Evolutionary conservation across 2,329 filamentous ascomycete species (phyloP).

Genomic region (Drechslerella coelobrocha): DNA sequence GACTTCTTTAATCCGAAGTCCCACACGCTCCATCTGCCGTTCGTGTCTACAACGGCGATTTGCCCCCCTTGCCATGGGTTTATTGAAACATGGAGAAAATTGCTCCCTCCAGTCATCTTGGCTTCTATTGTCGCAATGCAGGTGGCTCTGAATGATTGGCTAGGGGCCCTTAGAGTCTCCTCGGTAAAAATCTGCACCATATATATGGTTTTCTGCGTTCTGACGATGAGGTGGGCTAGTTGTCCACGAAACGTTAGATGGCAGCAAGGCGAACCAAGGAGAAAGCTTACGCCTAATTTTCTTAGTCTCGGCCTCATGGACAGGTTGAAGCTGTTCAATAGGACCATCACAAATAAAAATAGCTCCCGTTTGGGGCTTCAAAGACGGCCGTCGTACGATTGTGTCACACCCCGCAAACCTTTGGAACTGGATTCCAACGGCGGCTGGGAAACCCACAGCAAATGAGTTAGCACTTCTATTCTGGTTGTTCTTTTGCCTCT

Average conservation of each 20-base stretch:
- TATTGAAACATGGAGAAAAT: constrained; percentile 23
- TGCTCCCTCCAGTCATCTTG: constrained; percentile 7
- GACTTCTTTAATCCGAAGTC: constrained; percentile 17
- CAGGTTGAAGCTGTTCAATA: constrained; percentile 36
- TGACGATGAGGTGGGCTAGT: constrained; percentile 28
- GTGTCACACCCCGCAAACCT: constrained; percentile 3
- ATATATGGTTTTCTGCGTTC: constrained; percentile 27
- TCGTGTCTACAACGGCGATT: constrained; percentile 23
- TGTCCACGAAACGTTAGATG: neutral
- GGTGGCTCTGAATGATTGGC: constrained; percentile 11
- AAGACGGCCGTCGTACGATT: constrained; percentile 21
- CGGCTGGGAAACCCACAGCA: constrained; percentile 6
- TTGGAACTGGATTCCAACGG: constrained; percentile 17
- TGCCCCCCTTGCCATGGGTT: constrained; percentile 38
- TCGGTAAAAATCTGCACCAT: constrained; percentile 23
- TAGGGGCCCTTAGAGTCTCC: neutral
- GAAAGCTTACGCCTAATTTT: constrained; percentile 20
- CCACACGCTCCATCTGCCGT: constrained; percentile 36
- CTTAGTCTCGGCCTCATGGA: constrained; percentile 16
- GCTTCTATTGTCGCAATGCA: constrained; percentile 22
- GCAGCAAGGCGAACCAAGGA: neutral
- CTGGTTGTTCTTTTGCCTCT: neutral
- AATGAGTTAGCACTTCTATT: too few relatives aligned
- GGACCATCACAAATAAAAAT: constrained; percentile 27
- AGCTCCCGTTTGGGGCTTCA: constrained; percentile 22